Percentiles rank a stretch among this genome's conserved stretches.
Evolutionary conservation across 2,329 filamentous ascomycete genomes (phyloP).

Genomic region (Drechslerella coelobrocha): DNA sequence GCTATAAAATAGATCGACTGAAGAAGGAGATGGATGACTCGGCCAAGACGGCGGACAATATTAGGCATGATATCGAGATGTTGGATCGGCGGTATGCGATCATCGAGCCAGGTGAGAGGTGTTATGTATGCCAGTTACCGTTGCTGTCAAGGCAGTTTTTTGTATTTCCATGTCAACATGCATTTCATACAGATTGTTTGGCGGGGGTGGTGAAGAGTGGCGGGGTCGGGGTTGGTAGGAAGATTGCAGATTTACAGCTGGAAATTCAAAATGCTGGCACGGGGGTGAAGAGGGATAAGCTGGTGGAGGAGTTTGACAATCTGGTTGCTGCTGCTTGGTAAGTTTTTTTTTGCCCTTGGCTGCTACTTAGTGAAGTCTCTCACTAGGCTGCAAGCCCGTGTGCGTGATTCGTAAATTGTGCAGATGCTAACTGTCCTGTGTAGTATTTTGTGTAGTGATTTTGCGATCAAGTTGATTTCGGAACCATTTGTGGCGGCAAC

Average conservation of each 20-base stretch:
- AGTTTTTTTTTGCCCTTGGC: slow-evolving; percentile 56
- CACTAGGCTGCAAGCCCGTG: too few relatives aligned
- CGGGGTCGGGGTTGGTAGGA: slow-evolving; percentile 74
- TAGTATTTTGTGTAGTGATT: slow-evolving; percentile 91
- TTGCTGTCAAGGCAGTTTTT: slow-evolving; percentile 92
- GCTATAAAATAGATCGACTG: slow-evolving; percentile 83
- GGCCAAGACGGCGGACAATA: slow-evolving; percentile 84
- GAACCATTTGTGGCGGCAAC: slow-evolving; percentile 81
- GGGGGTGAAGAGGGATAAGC: slow-evolving; percentile 76
- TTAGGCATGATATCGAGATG: slow-evolving; percentile 84
- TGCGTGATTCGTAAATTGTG: too few relatives aligned
- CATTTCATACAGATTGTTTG: slow-evolving; percentile 94
- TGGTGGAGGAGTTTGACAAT: slow-evolving; percentile 88
- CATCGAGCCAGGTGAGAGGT: slow-evolving; percentile 93
- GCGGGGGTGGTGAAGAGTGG: slow-evolving; percentile 83
- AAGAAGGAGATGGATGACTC: slow-evolving; percentile 96
- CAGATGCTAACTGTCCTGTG: slow-evolving; percentile 5
- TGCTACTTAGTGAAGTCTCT: too few relatives aligned
- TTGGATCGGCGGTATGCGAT: slow-evolving; percentile 92
- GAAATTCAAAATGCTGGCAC: slow-evolving; percentile 77
- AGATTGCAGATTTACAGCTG: slow-evolving; percentile 83
- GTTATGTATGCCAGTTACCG: slow-evolving; percentile 84
- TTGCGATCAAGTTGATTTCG: slow-evolving; percentile 92
- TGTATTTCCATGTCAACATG: slow-evolving; percentile 97
- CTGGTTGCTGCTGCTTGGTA: slow-evolving; percentile 89